These are phyloP conservation scores for Barbatosphaeria neglecta DNA, from an alignment of 495 filamentous ascomycete species.

Conservation along the genomic window DNA sequence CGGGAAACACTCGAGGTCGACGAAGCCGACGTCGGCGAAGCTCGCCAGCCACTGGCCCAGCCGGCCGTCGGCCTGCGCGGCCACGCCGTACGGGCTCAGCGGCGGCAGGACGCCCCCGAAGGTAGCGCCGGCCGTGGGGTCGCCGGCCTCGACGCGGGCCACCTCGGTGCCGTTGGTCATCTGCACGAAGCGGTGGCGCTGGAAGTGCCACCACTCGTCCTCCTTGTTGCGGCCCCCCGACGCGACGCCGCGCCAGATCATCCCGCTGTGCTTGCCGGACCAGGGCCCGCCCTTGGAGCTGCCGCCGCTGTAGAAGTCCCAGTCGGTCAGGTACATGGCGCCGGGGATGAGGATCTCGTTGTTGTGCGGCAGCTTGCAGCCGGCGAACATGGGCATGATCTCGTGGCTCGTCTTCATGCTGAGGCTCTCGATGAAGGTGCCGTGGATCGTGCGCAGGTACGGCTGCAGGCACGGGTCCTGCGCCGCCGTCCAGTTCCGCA, in stretches of 20 bases:
- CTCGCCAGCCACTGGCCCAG: conserved; percentile 25
- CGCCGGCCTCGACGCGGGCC: conserved; percentile 22
- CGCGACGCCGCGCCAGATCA: conserved; percentile 62
- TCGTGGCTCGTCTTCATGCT: conserved; percentile 40
- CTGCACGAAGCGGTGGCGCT: conserved; percentile 60
- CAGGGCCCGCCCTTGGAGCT: conserved; percentile 38
- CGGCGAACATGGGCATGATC: conserved; percentile 62
- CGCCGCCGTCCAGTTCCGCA: conserved; percentile 51
- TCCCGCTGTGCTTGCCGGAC: conserved; percentile 40
- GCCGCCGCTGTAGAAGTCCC: conserved; percentile 44
- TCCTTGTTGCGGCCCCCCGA: conserved; percentile 53
- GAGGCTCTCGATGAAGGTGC: conserved; percentile 58
- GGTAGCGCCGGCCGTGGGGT: conserved; percentile 15
- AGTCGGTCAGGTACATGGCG: conserved; percentile 60
- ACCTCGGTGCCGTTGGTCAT: conserved; percentile 58
- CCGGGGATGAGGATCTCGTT: conserved; percentile 74
- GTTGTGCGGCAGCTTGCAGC: conserved; percentile 64
- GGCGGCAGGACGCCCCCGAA: conserved; percentile 23
- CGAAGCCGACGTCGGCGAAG: conserved; percentile 29
- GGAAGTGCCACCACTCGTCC: conserved; percentile 57
- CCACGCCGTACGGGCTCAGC: conserved; percentile 17
- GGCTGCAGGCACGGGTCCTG: conserved; percentile 51
- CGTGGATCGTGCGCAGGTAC: conserved; percentile 48
- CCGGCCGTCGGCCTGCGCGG: conserved; percentile 11
- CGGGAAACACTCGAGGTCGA: conserved; percentile 29